Evolutionary conservation across 2,329 filamentous ascomycete species (phyloP).

Genomic region (Fonsecaea monophora): DNA sequence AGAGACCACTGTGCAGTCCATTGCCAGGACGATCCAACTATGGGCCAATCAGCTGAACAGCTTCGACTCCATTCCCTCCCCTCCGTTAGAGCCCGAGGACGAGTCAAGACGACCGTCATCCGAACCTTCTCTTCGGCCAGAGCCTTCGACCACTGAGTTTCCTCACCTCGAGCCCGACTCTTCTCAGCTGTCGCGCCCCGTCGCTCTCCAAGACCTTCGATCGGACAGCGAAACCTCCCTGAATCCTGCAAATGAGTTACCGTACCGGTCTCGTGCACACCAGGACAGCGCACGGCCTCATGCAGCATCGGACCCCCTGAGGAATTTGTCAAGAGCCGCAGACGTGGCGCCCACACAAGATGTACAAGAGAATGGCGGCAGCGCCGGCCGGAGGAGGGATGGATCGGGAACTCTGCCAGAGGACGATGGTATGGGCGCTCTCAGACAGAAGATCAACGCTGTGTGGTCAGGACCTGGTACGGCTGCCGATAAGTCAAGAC

Average conservation of each 20-base stretch:
- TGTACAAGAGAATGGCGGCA: slow-evolving; percentile 34
- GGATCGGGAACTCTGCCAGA: slow-evolving; percentile 63
- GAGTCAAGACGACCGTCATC: slow-evolving; percentile 20
- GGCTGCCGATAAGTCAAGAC: slow-evolving; percentile 69
- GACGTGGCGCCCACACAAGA: slow-evolving; percentile 12
- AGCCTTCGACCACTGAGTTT: slow-evolving; percentile 26
- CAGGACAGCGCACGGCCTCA: slow-evolving; percentile 34
- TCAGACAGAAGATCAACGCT: slow-evolving; percentile 71
- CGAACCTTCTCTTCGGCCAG: slow-evolving; percentile 15
- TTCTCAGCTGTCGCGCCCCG: slow-evolving; percentile 16
- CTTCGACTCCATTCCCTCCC: slow-evolving; percentile 40
- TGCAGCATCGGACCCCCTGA: slow-evolving; percentile 36
- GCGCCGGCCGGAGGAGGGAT: slow-evolving; percentile 34
- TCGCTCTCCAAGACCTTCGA: slow-evolving; percentile 28
- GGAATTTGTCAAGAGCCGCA: slow-evolving; percentile 13
- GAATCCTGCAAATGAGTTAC: slow-evolving; percentile 38
- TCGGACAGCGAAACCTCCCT: slow-evolving; percentile 39
- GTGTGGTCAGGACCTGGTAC: slow-evolving; percentile 69
- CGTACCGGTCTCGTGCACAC: slow-evolving; percentile 35
- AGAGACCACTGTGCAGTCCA: slow-evolving; percentile 38
- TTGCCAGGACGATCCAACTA: slow-evolving; percentile 40
- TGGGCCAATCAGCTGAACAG: slow-evolving; percentile 40
- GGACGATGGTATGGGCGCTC: slow-evolving; percentile 76
- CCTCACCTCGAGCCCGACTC: slow-evolving; percentile 33
- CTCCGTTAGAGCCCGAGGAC: slow-evolving; percentile 38